Conservation (phyloP, 1,284 basidiomycete species). For the Erythrobasidium hasegawianum region DNA sequence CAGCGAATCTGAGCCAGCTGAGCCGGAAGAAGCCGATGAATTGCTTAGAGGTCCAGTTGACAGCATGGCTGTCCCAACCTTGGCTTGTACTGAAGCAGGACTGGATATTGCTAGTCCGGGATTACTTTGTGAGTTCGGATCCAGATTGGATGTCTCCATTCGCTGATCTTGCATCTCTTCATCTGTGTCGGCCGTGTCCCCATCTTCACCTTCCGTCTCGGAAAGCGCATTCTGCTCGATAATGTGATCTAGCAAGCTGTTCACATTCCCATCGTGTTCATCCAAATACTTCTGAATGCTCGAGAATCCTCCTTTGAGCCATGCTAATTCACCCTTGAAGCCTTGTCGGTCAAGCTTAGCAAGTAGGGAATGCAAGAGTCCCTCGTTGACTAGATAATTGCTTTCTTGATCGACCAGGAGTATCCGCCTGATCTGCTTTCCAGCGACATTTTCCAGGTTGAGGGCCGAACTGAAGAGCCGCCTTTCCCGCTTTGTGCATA, state of each 20-base stretch:
- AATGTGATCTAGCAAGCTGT: neutral
- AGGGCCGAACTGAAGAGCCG: slow-evolving; percentile 8
- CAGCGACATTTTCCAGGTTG: neutral
- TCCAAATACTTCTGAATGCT: slow-evolving; percentile 1
- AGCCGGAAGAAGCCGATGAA: slow-evolving; percentile 26
- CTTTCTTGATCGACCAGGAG: slow-evolving; percentile 80
- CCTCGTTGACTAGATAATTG: slow-evolving; percentile 58
- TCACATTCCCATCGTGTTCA: neutral
- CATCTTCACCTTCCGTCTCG: slow-evolving; percentile 48
- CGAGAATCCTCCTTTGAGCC: slow-evolving; percentile 68
- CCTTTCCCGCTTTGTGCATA: slow-evolving; percentile 58
- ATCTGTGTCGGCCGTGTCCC: slow-evolving; percentile 29
- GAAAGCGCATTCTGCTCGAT: slow-evolving; percentile 47
- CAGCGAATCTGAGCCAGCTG: slow-evolving; percentile 27
- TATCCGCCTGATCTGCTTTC: slow-evolving; percentile 59
- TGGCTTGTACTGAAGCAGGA: neutral
- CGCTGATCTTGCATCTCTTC: slow-evolving; percentile 50
- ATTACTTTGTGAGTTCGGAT: no score
- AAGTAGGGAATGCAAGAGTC: slow-evolving; percentile 72
- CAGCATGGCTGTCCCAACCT: neutral
- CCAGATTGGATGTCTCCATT: no score
- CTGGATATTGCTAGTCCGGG: no score
- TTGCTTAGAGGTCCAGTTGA: neutral
- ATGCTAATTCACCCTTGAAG: slow-evolving; percentile 63
- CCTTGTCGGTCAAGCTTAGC: slow-evolving; percentile 74